These are phyloP conservation scores for Metschnikowia vanudenii DNA, from an alignment of 805 yeast species.

Conservation along the genomic window DNA sequence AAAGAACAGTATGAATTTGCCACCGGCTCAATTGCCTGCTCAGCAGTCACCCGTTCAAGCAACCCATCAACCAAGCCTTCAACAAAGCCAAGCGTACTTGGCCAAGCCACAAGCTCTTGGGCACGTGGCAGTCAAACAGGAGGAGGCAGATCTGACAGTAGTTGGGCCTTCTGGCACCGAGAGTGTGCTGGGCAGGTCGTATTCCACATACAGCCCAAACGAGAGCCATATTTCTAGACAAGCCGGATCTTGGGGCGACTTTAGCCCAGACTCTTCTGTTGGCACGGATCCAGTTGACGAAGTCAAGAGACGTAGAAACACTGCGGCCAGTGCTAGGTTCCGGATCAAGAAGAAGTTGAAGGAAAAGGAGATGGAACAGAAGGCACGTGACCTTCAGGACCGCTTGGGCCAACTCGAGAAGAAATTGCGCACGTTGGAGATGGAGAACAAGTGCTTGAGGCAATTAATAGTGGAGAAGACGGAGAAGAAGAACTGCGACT, in stretches of 20 bases:
- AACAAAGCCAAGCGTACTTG: background rate
- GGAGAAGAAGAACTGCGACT: constrained; percentile 29
- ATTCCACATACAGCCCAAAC: background rate
- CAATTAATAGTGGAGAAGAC: constrained; percentile 82
- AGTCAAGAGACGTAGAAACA: constrained; percentile 82
- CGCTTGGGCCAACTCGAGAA: constrained; percentile 63
- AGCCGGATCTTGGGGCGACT: background rate
- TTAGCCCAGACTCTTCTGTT: constrained; percentile 1
- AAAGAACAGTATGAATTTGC: constrained; percentile 10
- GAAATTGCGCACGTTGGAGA: constrained; percentile 78
- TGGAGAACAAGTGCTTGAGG: constrained; percentile 86
- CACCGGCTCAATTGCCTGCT: constrained; percentile 8
- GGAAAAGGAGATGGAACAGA: constrained; percentile 87
- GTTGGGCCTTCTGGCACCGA: constrained; percentile 4
- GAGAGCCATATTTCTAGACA: background rate
- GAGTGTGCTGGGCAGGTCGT: background rate
- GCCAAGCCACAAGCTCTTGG: background rate
- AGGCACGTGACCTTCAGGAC: constrained; percentile 69
- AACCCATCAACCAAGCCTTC: too few species aligned
- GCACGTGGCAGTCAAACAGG: constrained; percentile 4
- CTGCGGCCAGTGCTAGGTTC: constrained; percentile 94
- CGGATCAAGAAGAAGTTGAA: constrained; percentile 87
- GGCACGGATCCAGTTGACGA: constrained; percentile 20
- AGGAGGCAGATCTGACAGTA: constrained; percentile 6
- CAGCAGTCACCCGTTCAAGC: constrained; percentile 1